Evolutionary conservation across 2,329 filamentous ascomycete species (phyloP).

Genomic region (Nemania diffusa): DNA sequence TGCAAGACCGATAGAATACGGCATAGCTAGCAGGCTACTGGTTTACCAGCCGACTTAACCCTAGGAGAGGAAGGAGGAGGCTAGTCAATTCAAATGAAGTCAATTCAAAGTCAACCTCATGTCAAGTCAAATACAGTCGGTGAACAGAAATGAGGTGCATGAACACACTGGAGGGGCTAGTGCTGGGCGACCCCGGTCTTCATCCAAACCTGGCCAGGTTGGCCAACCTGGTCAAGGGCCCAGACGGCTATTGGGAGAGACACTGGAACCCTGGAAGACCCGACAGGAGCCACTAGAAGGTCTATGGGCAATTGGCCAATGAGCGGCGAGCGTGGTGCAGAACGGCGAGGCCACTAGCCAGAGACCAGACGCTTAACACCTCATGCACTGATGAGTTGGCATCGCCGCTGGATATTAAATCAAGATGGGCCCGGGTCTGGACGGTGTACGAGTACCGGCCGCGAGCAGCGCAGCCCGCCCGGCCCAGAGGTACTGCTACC

Average conservation of each 20-base stretch:
- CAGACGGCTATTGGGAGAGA: slow-evolving; percentile 45
- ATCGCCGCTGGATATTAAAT: slow-evolving; percentile 70
- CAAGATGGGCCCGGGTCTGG: slow-evolving; percentile 56
- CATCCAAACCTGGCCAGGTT: slow-evolving; percentile 40
- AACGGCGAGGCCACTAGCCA: slow-evolving; percentile 56
- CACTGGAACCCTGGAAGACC: slow-evolving; percentile 42
- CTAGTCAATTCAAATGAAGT: slow-evolving; percentile 4
- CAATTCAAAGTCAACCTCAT: neutral
- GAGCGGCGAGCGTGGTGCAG: slow-evolving; percentile 39
- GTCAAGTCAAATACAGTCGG: slow-evolving; percentile 49
- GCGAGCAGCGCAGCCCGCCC: slow-evolving; percentile 36
- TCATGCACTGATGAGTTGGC: slow-evolving; percentile 84
- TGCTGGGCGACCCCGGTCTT: slow-evolving; percentile 45
- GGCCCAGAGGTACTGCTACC: slow-evolving; percentile 46
- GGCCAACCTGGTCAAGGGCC: slow-evolving; percentile 46
- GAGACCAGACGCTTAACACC: slow-evolving; percentile 57
- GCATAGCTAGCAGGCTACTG: slow-evolving; percentile 28
- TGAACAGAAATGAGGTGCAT: slow-evolving; percentile 59
- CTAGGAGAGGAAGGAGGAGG: neutral
- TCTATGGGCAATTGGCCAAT: slow-evolving; percentile 46
- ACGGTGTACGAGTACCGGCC: slow-evolving; percentile 49
- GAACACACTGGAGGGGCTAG: slow-evolving; percentile 52
- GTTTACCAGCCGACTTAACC: slow-evolving; percentile 17
- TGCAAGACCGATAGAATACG: slow-evolving; percentile 9
- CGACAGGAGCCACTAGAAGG: slow-evolving; percentile 50